Percentiles rank a stretch among this genome's conserved stretches.
phyloP scores from a whole-genome alignment of 2,329 filamentous ascomycete species.

The Cladosporium colombiae region DNA sequence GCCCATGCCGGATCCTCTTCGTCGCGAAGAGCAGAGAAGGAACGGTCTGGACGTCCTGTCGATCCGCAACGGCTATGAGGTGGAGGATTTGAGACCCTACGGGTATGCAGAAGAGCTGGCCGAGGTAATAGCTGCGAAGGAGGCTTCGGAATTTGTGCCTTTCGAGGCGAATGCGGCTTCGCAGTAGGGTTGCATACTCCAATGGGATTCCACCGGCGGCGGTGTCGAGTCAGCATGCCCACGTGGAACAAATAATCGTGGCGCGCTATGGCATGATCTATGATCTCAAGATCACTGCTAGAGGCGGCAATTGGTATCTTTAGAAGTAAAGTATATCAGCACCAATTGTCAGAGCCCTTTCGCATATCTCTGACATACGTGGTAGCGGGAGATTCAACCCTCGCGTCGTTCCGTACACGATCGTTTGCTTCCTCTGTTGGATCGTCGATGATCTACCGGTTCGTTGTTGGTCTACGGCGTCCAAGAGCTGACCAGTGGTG shows the following conservation, averaged over 20 bases:
- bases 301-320: not conserved
- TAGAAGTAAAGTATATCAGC: not conserved
- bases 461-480: not conserved
- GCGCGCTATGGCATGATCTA: not conserved
- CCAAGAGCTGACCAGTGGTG: not conserved
- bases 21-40: constrained; percentile 33
- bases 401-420: not conserved
- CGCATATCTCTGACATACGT: not conserved
- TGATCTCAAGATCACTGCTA: not conserved
- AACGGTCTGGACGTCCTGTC: constrained; percentile 36
- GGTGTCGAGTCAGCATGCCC: not conserved
- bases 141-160: constrained; percentile 21
- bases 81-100: constrained; percentile 34
- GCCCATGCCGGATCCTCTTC: constrained; percentile 34
- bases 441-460: not conserved
- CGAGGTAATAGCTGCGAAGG: constrained; percentile 33
- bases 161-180: not conserved
- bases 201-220: not conserved
- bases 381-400: not conserved
- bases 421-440: not conserved
- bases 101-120: constrained; percentile 30
- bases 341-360: too few relatives aligned
- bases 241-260: not conserved
- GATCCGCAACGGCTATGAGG: constrained; percentile 28
- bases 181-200: not conserved